phyloP scores from a whole-genome alignment of 2,329 filamentous ascomycete genomes.

The Diplodia scrobiculata region DNA sequence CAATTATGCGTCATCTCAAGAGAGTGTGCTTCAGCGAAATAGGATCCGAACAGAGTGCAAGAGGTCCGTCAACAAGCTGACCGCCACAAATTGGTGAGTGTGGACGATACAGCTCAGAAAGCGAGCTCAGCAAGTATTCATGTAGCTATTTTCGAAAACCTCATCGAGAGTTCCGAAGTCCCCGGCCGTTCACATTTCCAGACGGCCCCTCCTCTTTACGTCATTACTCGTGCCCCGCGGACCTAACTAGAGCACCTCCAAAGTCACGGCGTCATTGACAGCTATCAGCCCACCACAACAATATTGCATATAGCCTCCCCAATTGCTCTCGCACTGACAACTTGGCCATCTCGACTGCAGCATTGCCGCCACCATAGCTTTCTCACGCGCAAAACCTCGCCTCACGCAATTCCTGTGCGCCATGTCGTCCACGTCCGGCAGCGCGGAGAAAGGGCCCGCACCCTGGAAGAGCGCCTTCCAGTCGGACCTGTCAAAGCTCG shows the following conservation, averaged over 20 bases:
- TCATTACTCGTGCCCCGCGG: slow-evolving; percentile 7
- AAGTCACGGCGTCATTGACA: slow-evolving; percentile 20
- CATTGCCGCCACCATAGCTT: slow-evolving; percentile 46
- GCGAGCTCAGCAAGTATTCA: not conserved
- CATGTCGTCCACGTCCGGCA: slow-evolving; percentile 51
- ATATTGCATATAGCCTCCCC: not conserved
- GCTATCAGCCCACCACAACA: slow-evolving; percentile 20
- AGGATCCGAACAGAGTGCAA: not conserved
- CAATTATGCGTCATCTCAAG: not conserved
- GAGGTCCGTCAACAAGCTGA: not conserved
- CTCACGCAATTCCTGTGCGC: slow-evolving; percentile 47
- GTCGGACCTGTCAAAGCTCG: slow-evolving; percentile 53
- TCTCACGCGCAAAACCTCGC: slow-evolving; percentile 40
- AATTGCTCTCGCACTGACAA: not conserved
- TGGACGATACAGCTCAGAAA: not conserved
- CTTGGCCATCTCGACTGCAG: not conserved
- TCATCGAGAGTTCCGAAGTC: not conserved
- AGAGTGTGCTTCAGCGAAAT: not conserved
- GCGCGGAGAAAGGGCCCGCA: slow-evolving; percentile 44
- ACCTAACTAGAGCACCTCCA: not conserved
- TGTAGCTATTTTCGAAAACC: not conserved
- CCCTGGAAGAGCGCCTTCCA: slow-evolving; percentile 58
- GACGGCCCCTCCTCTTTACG: not conserved
- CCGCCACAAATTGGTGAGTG: not conserved
- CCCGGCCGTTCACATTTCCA: not conserved